Evolutionary conservation across 129 eudicot genomes (phyloP), one percentile per base, ranked within the genome.

Genomic region (Helianthus tuberosus): DNA sequence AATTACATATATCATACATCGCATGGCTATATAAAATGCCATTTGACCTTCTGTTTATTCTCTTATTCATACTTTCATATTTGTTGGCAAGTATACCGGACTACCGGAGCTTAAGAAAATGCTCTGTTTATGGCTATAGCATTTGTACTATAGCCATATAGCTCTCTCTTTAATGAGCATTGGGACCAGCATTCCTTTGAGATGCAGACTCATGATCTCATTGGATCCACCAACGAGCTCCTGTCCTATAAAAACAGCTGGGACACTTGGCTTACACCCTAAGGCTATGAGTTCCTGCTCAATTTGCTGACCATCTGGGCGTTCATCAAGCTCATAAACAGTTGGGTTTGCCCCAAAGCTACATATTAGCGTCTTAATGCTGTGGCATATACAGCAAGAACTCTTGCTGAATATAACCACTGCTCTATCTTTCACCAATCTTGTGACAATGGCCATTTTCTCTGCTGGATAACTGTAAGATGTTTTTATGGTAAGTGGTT

Each of bases 301-400:
- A 8, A 89, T 75, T 74, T 60, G 79, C 48, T 74, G 74, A 8
- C 95, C 90, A 39, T 85, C 76, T 36, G 82, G 86, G 58, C 71
- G 79, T 66, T 88, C 75, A 58, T 86, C 90, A 32, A 88, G 81
- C 83, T 88, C 85, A 64, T 83, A 85, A 35, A 88, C 88, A 8
- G 85, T 78, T 4, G 88, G 83, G 75, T 88, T 85, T 17, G 90
- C 95, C 46, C 95, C 95, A 49, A 83, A 85, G 79, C 88, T 83
- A 27, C 72, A 68, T 71, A 88, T 80, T 3, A 88, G 77, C 43
- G 84, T 76, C 69, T 66, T 74, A 6, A 84, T 74, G 68, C 83
- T 81, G 80, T 87, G 76, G n/a, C 67, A 63, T 64, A 87, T 82
- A 77, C 89, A 82, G 14, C 93, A 87, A 61, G 68, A 61, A 62